These are phyloP conservation scores for Aspergillus ibericus DNA, from an alignment of 2,329 filamentous ascomycete genomes.

Conservation along the genomic window DNA sequence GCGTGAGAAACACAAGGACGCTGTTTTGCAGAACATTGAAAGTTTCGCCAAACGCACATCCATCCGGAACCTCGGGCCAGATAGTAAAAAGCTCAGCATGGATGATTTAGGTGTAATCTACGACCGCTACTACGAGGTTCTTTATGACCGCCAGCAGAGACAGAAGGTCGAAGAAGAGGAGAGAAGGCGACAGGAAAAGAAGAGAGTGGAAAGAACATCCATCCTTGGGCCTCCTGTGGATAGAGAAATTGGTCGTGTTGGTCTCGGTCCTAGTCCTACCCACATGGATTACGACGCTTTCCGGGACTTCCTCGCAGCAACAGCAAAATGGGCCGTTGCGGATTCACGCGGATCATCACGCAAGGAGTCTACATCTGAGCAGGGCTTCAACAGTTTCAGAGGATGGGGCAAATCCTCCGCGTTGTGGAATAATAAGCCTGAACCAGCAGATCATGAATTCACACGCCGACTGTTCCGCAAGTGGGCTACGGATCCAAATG, in stretches of 20 bases:
- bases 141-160: conserved; percentile 89
- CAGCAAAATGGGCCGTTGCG: conserved; percentile 89
- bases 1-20: conserved; percentile 87
- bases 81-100: conserved; percentile 84
- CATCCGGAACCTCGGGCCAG: conserved; percentile 90
- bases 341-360: conserved; percentile 69
- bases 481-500: conserved; percentile 79
- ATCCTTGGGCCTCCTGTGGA: conserved; percentile 50
- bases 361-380: conserved; percentile 51
- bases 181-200: conserved; percentile 64
- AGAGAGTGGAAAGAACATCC: conserved; percentile 48
- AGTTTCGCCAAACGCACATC: conserved; percentile 96
- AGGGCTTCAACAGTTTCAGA: conserved; percentile 57
- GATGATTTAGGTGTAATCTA: conserved; percentile 90
- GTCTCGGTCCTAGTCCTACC: conserved; percentile 82
- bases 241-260: conserved; percentile 81
- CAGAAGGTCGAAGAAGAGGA: conserved; percentile 75
- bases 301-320: conserved; percentile 84
- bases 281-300: conserved; percentile 98
- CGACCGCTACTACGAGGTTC: conserved; percentile 85
- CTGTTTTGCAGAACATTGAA: conserved; percentile 92
- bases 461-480: conserved; percentile 81
- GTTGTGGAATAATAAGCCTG: conserved; percentile 59
- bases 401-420: conserved; percentile 50
- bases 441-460: conserved; percentile 92